Conservation (phyloP, 139 green algal genomes). For the Ostreobium quekettii region DNA sequence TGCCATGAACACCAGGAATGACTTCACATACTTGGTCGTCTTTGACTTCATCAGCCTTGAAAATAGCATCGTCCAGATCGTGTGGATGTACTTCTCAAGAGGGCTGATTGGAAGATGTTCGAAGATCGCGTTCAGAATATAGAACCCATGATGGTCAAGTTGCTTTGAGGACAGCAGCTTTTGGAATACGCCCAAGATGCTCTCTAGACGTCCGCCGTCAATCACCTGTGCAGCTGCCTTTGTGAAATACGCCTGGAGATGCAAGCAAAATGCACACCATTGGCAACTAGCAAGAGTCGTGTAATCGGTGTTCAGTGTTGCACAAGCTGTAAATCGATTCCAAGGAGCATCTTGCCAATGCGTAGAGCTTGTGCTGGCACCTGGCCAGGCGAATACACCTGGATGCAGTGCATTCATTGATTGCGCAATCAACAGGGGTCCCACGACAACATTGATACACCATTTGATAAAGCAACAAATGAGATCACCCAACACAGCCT, state of each 20-base stretch:
- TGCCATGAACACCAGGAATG: constrained; percentile 67
- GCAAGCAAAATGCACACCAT: no score
- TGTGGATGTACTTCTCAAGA: constrained; percentile 50
- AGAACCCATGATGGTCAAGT: constrained; percentile 88
- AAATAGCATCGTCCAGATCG: constrained; percentile 66
- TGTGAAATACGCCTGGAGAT: constrained; percentile 68
- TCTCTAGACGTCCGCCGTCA: constrained; percentile 50
- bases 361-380: neutral
- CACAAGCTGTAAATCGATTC: neutral
- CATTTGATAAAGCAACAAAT: constrained; percentile 2
- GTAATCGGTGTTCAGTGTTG: neutral
- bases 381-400: neutral
- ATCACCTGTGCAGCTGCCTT: constrained; percentile 59
- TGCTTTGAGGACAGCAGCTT: constrained; percentile 77
- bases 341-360: neutral
- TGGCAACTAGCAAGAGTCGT: constrained; percentile 15
- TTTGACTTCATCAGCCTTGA: constrained; percentile 36
- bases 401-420: neutral
- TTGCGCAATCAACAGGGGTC: neutral
- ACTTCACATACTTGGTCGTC: constrained; percentile 63
- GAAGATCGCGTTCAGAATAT: constrained; percentile 75
- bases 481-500: neutral
- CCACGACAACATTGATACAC: neutral
- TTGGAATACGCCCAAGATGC: constrained; percentile 86
- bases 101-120: constrained; percentile 40